A percentile compares a stretch with the other conserved stretches of the same genome.
phyloP scores from a whole-genome alignment of 2,329 filamentous ascomycete genomes.

The Curvularia eragrostidis region DNA sequence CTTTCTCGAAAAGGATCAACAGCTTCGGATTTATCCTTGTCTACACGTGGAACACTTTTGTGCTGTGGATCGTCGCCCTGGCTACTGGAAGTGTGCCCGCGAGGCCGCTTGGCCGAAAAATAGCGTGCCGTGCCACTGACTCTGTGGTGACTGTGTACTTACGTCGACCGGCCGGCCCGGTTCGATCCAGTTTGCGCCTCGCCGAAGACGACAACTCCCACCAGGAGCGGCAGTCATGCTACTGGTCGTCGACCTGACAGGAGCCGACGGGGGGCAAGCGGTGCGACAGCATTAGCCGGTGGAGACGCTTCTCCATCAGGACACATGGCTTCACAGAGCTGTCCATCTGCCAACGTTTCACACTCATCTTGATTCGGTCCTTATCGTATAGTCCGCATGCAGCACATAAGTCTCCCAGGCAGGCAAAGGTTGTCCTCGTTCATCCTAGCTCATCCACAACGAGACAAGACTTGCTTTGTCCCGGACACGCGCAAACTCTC shows the following conservation, averaged over 20 bases:
- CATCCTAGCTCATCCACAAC: constrained; percentile 22
- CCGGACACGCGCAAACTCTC: constrained; percentile 18
- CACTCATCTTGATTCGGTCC: constrained; percentile 21
- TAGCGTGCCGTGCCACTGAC: constrained; percentile 19
- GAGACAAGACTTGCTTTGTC: constrained; percentile 16
- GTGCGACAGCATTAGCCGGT: constrained; percentile 39
- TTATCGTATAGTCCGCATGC: constrained; percentile 15
- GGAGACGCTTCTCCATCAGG: constrained; percentile 24
- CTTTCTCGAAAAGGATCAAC: constrained; percentile 33
- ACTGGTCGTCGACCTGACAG: constrained; percentile 25
- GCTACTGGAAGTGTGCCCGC: constrained; percentile 34
- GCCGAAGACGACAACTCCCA: constrained; percentile 14
- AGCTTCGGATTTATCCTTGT: constrained; percentile 43
- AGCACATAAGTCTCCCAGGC: constrained; percentile 23
- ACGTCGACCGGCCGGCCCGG: constrained; percentile 14
- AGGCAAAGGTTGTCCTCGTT: constrained; percentile 18
- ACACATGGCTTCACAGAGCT: constrained; percentile 35
- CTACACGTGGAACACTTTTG: constrained; percentile 43
- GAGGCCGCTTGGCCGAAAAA: constrained; percentile 25
- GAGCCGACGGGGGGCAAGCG: constrained; percentile 27
- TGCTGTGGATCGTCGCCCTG: constrained; percentile 32
- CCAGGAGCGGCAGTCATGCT: background rate
- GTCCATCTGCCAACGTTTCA: constrained; percentile 39
- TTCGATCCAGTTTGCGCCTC: constrained; percentile 16
- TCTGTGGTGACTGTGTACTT: constrained; percentile 13